Evolutionary conservation across 106 monocot genomes (phyloP).

Genomic region (Allium sativum): DNA sequence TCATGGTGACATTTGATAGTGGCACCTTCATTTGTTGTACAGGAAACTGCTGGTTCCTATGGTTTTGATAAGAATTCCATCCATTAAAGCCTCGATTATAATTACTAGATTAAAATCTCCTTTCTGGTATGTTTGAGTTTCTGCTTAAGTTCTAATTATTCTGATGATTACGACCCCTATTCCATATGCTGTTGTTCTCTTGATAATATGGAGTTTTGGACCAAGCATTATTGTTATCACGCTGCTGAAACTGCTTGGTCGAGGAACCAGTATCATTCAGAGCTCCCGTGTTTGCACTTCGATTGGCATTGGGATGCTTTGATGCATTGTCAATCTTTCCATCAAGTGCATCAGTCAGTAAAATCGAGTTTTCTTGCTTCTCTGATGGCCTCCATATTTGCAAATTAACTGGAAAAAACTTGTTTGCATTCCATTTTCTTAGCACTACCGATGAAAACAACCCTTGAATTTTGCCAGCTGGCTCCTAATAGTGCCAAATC

Average conservation of each 20-base stretch:
- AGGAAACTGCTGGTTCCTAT: constrained; percentile 16
- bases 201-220: background rate
- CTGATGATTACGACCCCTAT: constrained; percentile 5
- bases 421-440: constrained; percentile 51
- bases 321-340: constrained; percentile 53
- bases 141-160: constrained; percentile 12
- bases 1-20: constrained; percentile 18
- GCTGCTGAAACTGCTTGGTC: too few species aligned
- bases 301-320: constrained; percentile 6
- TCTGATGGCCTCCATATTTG: constrained; percentile 43
- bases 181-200: constrained; percentile 7
- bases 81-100: constrained; percentile 10
- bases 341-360: constrained; percentile 42
- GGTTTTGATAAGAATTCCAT: constrained; percentile 13
- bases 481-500: constrained; percentile 61
- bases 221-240: background rate
- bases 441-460: constrained; percentile 55
- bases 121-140: background rate
- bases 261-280: too few species aligned
- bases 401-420: constrained; percentile 47
- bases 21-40: constrained; percentile 5
- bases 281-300: constrained; percentile 4
- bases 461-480: constrained; percentile 62
- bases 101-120: background rate
- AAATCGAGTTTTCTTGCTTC: constrained; percentile 47